These are phyloP conservation scores for Kuraishia ogatae DNA, from an alignment of 805 yeast species.

Conservation along the genomic window DNA sequence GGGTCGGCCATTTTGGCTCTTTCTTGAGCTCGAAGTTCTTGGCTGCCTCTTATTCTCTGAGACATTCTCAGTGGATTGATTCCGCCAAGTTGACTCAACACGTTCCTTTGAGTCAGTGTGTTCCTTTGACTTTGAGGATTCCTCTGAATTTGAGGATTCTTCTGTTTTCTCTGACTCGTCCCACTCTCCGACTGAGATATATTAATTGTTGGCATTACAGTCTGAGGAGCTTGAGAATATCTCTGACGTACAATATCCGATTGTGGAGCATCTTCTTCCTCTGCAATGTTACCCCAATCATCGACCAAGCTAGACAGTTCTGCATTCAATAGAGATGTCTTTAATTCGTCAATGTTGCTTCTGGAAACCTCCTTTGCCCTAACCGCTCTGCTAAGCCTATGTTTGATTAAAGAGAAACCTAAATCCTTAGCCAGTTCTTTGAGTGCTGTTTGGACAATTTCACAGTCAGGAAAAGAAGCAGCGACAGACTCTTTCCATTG, in stretches of 20 bases:
- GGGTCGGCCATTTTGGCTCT: not conserved
- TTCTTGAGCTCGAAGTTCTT: too few relatives aligned
- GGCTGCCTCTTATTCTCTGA: not conserved
- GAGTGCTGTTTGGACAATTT: not conserved
- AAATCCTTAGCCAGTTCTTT: not conserved
- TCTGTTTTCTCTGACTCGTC: too few relatives aligned
- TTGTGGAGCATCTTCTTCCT: conserved; percentile 2
- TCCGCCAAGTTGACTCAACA: not conserved
- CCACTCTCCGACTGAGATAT: conserved; percentile 1
- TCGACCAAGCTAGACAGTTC: conserved; percentile 1
- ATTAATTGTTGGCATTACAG: conserved; percentile 3
- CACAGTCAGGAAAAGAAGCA: not conserved
- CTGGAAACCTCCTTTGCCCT: not conserved
- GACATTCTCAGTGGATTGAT: not conserved
- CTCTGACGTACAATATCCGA: not conserved
- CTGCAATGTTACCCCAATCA: conserved; percentile 4
- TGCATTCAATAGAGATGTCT: not conserved
- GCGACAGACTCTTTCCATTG: not conserved
- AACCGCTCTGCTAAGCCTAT: not conserved
- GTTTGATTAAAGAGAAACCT: not conserved
- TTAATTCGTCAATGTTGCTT: not conserved
- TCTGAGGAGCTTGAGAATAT: not conserved
- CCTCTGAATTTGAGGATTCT: not conserved
- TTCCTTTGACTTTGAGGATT: not conserved
- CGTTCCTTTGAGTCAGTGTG: not conserved